Evolutionary conservation across 345 rosid genomes (phyloP), one percentile per base, ranked within the genome.

Genomic region (Citrus trifoliata): DNA sequence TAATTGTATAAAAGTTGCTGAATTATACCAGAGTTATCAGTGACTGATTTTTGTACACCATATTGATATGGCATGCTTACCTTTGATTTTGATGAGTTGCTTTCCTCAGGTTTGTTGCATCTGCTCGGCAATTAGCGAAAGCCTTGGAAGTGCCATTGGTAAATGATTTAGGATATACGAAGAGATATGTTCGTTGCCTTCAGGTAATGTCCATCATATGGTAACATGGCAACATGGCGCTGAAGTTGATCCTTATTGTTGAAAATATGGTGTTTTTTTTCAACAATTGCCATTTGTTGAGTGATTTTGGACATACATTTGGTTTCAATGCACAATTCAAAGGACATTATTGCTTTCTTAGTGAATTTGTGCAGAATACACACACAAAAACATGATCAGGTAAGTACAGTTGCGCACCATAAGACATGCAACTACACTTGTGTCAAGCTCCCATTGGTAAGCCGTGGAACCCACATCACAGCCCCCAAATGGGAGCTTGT

Each of bases 51-150:
- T 30, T 46, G 61, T 10, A 64, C 27, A 21, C 10, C 24, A 16
- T 65, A 24, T 53, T 60, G 25, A 67, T 24, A 28, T 51, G 32
- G 73, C 4, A 46, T 61, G 38, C 74, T 24, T 38, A 42, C 13
- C 25, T 38, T 58, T 68, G 60, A 69, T 40, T 75, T 81, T 80
- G 37, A 71, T 66, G 24, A 67, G 66, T 58, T 80, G 55, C 80
- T 76, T 65, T 77, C 61, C 42, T 78, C 72, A 97, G 99, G 95
- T 93, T 97, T 92, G 95, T 94, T 82, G 88, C 97, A 58, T 93
- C 99, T 58, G 98, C 99, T 73, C 94, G 98, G 75, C 99, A 97
- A 85, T 88, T 94, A 81, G 99, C 96, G 65, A 97, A 97, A 84
- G 95, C 98, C 62, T 87, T 97, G 78, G 99, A 97, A 85, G 98